Conservation (phyloP, 495 filamentous ascomycete species). For the Talaromyces stipitatus region DNA sequence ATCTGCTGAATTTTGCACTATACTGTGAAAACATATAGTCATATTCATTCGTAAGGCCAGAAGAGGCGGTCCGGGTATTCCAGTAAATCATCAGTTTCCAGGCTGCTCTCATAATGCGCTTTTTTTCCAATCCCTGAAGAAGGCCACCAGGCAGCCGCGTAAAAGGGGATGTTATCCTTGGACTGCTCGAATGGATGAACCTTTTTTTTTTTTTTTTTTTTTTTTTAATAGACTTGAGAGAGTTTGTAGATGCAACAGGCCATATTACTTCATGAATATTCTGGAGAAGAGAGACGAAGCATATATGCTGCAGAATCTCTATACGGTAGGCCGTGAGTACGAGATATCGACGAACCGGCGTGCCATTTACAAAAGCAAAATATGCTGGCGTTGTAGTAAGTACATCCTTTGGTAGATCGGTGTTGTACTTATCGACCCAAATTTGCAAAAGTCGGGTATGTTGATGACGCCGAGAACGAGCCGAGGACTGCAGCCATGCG, state of each 20-base stretch:
- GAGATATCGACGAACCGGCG: background rate
- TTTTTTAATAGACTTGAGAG: too few relatives aligned
- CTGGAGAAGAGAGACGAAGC: background rate
- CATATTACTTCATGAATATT: background rate
- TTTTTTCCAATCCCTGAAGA: background rate
- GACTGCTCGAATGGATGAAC: background rate
- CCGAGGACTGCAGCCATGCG: background rate
- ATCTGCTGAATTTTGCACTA: background rate
- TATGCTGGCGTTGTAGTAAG: background rate
- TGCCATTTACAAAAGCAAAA: background rate
- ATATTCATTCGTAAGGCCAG: too few relatives aligned
- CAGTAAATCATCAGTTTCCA: conserved; percentile 6
- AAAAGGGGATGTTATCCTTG: background rate
- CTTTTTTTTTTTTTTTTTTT: too few relatives aligned
- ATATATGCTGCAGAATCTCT: background rate
- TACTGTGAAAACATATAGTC: background rate
- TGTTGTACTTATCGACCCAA: background rate
- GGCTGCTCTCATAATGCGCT: background rate
- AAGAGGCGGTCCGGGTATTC: background rate
- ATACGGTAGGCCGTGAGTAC: background rate
- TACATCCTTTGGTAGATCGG: background rate
- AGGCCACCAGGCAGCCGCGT: background rate
- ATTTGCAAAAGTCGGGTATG: background rate
- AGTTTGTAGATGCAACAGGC: background rate
- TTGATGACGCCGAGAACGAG: background rate